Base-by-base conservation (phyloP, 306 rosid species). In the Lablab purpureus region DNA sequence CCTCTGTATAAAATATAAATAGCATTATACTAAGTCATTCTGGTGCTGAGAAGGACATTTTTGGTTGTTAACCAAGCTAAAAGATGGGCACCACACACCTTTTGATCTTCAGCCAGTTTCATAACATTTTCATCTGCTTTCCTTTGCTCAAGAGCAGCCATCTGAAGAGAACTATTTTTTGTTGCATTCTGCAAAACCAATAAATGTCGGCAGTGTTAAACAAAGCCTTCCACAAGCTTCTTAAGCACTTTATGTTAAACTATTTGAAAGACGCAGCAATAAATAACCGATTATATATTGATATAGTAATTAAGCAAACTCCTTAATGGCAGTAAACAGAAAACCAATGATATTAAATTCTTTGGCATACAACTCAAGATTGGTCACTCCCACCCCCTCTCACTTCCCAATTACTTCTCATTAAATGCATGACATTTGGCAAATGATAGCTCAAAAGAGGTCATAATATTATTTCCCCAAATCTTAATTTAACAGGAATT, bases 31-130 rank as follows among this genome's bases (percentile, higher is more conserved):
- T 77, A 68, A 47, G 30, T 13, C 67, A 59, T 47, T 75, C 71
- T 37, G 45, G 73, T 71, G 71, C 80, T 68, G 62, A 77, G 17
- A 80, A 60, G 36, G 54, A 73, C 83, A 78, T 11, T 40, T 30
- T 49, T 28, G 69, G 76, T 74, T 63, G 70, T 28, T 81, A 37
- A 80, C 25, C 67, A 75, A 14, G 45, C 80, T 68, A 49, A 65
- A 81, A 65, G 62, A 67, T 15, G 28, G 28, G 76, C 54, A 87
- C 49, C 49, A 79, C 83, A 71, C 52, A 96, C 99, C 98, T 91
- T 89, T 71, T 96, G 99, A 76, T 96, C 98, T 72, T 90, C 97
- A 5, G 97, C 99, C 76, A 96, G 83, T 89, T 93, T 96, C 89
- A 91, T 34, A 58, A 96, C 88, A 46, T 91, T 92, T 73, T 83